Evolutionary conservation across 2,329 filamentous ascomycete species (phyloP).

Genomic region (Fusarium pseudonygamai): DNA sequence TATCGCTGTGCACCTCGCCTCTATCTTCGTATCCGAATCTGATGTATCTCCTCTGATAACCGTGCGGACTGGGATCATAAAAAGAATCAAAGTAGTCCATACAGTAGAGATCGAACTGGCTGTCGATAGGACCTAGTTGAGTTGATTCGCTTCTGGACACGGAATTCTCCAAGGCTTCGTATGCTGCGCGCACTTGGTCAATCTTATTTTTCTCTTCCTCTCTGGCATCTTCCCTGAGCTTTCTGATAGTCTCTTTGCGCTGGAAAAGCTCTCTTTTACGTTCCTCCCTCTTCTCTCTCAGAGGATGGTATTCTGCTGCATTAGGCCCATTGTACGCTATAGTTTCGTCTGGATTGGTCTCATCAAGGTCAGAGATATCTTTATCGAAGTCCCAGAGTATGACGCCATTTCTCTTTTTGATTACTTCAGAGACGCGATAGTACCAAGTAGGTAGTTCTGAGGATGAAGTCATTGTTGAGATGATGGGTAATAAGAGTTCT

Average conservation of each 20-base stretch:
- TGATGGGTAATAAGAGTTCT: not conserved
- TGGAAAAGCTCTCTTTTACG: not conserved
- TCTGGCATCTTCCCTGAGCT: not conserved
- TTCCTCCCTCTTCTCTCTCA: not conserved
- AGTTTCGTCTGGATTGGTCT: not conserved
- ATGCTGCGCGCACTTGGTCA: not conserved
- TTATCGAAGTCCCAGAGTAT: not conserved
- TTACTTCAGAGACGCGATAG: not conserved
- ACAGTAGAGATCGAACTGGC: constrained; percentile 5
- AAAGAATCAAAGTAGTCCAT: not conserved
- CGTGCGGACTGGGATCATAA: not conserved
- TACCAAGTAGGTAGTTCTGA: not conserved
- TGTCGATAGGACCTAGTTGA: not conserved
- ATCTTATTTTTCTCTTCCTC: not conserved
- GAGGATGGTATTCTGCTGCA: not conserved
- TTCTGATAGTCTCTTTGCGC: not conserved
- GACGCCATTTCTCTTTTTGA: rapidly evolving
- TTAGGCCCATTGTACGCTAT: not conserved
- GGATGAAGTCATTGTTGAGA: not conserved
- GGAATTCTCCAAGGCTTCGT: not conserved
- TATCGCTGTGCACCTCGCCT: not conserved
- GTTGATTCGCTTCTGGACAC: not conserved
- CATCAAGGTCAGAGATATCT: constrained; percentile 6
- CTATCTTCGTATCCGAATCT: not conserved
- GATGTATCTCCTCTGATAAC: not conserved